These are phyloP conservation scores for Yamadazyma akitaensis DNA, from an alignment of 805 yeast species.

Conservation along the genomic window DNA sequence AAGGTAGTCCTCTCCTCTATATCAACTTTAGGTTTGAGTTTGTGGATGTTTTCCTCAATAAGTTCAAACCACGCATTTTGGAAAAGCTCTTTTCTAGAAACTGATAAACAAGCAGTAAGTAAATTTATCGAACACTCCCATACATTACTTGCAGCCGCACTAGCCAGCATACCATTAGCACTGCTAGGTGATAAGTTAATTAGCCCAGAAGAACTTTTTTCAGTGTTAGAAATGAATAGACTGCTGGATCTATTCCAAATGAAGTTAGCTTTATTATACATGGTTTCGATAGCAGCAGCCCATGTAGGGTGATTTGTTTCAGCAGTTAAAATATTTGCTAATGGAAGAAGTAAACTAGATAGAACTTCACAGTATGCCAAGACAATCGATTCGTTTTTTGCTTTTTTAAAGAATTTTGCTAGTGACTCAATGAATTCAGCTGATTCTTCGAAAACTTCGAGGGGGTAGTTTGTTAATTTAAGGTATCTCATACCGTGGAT, in stretches of 20 bases:
- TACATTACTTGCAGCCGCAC: constrained; percentile 17
- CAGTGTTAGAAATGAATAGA: constrained; percentile 1
- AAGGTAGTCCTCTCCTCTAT: constrained; percentile 50
- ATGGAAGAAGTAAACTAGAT: constrained; percentile 67
- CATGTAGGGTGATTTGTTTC: constrained; percentile 96
- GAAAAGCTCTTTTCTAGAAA: constrained; percentile 76
- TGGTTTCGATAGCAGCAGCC: constrained; percentile 72
- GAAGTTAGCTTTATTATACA: constrained; percentile 50
- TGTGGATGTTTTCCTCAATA: constrained; percentile 56
- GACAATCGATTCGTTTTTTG: constrained; percentile 63
- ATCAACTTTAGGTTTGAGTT: constrained; percentile 61
- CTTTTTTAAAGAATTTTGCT: constrained; percentile 72
- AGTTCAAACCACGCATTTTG: constrained; percentile 66
- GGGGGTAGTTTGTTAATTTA: constrained; percentile 74
- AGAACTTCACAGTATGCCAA: constrained; percentile 85
- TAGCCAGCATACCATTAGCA: neutral
- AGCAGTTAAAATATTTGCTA: constrained; percentile 84
- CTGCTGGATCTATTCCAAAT: constrained; percentile 41
- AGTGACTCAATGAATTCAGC: constrained; percentile 86
- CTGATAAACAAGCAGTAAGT: constrained; percentile 71
- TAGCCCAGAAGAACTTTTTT: constrained; percentile 4
- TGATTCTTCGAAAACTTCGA: constrained; percentile 87
- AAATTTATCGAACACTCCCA: constrained; percentile 71
- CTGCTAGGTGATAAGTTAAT: constrained; percentile 14
- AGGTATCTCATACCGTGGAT: constrained; percentile 91